Evolutionary conservation across 2,329 filamentous ascomycete species (phyloP).

Genomic region (Cordyceps cicadae): DNA sequence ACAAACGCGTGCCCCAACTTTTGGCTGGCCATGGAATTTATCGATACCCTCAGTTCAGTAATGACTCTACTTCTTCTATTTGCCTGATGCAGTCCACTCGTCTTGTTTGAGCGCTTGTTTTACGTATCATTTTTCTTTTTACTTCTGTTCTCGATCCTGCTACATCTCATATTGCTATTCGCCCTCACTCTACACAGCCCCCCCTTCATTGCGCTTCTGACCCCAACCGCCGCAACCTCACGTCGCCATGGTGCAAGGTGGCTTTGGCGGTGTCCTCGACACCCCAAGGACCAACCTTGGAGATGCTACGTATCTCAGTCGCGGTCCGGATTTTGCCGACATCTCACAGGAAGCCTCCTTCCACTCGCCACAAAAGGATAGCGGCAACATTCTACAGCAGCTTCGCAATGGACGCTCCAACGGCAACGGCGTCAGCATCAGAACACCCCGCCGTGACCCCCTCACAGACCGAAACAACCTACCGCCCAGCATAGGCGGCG

Average conservation of each 20-base stretch:
- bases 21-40: slow-evolving; percentile 8
- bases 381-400: slow-evolving; percentile 61
- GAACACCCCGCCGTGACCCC: slow-evolving; percentile 69
- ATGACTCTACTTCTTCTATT: background rate
- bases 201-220: background rate
- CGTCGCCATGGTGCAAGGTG: slow-evolving; percentile 52
- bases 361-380: slow-evolving; percentile 61
- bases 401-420: slow-evolving; percentile 58
- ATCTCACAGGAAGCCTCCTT: slow-evolving; percentile 86
- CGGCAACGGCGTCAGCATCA: slow-evolving; percentile 47
- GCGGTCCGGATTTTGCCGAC: slow-evolving; percentile 62
- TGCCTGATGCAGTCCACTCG: background rate
- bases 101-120: slow-evolving; percentile 13
- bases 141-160: background rate
- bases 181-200: slow-evolving; percentile 6
- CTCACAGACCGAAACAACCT: slow-evolving; percentile 66
- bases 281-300: slow-evolving; percentile 79
- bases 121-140: background rate
- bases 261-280: slow-evolving; percentile 59
- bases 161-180: background rate
- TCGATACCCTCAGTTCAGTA: background rate
- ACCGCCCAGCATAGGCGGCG: slow-evolving; percentile 53
- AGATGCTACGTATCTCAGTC: slow-evolving; percentile 72
- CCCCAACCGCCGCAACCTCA: background rate
- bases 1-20: slow-evolving; percentile 20